phyloP scores from a whole-genome alignment of 768 basidiomycete genomes.

The Mycena floridula region DNA sequence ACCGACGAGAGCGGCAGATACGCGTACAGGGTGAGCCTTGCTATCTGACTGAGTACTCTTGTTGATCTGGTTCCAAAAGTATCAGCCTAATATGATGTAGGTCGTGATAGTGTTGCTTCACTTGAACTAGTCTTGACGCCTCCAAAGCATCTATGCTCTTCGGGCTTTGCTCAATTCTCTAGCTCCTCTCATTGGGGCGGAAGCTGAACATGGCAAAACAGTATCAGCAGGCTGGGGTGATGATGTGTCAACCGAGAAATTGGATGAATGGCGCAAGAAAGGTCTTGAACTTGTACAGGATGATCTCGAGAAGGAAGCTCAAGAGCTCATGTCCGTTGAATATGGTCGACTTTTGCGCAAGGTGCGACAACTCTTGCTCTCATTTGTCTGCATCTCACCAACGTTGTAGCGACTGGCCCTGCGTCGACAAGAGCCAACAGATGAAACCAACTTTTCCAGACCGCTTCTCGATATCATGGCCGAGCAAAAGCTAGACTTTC shows the following conservation, averaged over 20 bases:
- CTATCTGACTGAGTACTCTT: too few relatives aligned
- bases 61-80: conserved; percentile 25
- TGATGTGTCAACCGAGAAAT: conserved; percentile 39
- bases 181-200: conserved; percentile 82
- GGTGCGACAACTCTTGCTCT: conserved; percentile 31
- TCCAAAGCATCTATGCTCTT: conserved; percentile 65
- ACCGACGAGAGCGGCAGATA: conserved; percentile 75
- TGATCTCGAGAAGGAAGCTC: conserved; percentile 56
- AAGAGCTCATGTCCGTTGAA: conserved; percentile 52
- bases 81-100: conserved; percentile 78
- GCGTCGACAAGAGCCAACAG: conserved; percentile 42
- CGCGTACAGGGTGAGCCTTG: conserved; percentile 51
- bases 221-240: conserved; percentile 61
- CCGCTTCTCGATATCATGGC: conserved; percentile 76
- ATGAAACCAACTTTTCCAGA: conserved; percentile 54
- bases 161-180: conserved; percentile 72
- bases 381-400: background rate
- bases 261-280: conserved; percentile 55
- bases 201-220: conserved; percentile 50
- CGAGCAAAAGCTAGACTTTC: conserved; percentile 77
- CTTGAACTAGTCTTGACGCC: conserved; percentile 2
- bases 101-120: conserved; percentile 14
- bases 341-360: conserved; percentile 70
- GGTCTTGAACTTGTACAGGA: conserved; percentile 47
- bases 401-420: conserved; percentile 68